Base-by-base conservation (phyloP, 1,139 yeast species). In the Hansenula sp. region DNA sequence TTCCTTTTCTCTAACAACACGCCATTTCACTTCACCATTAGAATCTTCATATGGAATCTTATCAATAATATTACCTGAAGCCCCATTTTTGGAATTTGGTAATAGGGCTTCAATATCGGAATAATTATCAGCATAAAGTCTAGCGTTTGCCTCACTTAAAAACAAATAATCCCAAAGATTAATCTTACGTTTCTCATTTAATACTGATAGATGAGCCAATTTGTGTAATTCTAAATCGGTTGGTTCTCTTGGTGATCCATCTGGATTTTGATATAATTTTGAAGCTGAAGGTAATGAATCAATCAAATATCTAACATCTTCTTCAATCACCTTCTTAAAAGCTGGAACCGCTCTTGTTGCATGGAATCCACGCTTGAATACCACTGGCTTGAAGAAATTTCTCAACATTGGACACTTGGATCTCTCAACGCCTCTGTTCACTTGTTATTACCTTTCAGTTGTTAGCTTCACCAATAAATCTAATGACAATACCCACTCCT, bases 21-120 rank as follows among this genome's bases (percentile, higher is more conserved):
- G 79, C 95, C 95, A 87, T 58, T 81, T 80, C 57, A 86, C 77
- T 58, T 81, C 85, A 32, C 96, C 96, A 16, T 89, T 82, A 40
- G 84, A 81, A 63, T 85, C 94, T 65, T 83, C 86, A 61, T 80
- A 86, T 43, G 96, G 96, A 50, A 87, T 79, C 68, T 87, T 87
- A 65, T 87, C 96, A 53, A 88, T 76, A 57, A 87, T 84, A 57
- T 77, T 74, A 34, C 68, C 68, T 39, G 83, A 78, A 1, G 84
- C 73, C 41, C 81, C 87, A 66, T 76, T 82, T 57, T 68, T 78
- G 61, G 70, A 81, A 52, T 53, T 64, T 62, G 75, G 81, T 62
- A 74, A 79, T 54, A 81, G 78, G 59, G 76, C 76, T 50, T 70
- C 67, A 59, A 87, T 76, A 62, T 81, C 86, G 49, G 72, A 75